Evolutionary conservation across 2,329 filamentous ascomycete genomes (phyloP), one percentile per base, ranked within the genome.

Genomic region (Cercospora zeae-maydis): DNA sequence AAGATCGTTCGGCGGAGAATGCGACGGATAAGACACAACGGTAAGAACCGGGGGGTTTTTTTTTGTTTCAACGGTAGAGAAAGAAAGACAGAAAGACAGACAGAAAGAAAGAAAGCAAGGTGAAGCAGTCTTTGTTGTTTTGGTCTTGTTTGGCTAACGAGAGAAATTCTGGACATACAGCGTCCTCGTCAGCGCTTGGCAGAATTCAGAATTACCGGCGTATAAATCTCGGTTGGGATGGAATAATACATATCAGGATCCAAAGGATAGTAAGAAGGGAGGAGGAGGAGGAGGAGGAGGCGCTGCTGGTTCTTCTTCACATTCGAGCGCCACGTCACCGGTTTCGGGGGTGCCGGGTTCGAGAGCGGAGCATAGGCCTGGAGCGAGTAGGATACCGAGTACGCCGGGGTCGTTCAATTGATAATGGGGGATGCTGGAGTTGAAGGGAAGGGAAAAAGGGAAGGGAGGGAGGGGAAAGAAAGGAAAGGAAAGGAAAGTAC

Each of bases 11-110:
- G 67, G 83, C 84, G 59, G 90, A 92, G 78, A 84, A 83, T 53
- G 91, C 91, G 73, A 85, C 90, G 71, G 90, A 92, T 70, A 82
- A 81, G 71, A 92, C 89, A 16, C 90, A 93, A 78, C 86, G 72
- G 75, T 77, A 63, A 63, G 24, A 27, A n/a, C n/a, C n/a, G n/a
- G n/a, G n/a, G n/a, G n/a, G n/a, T n/a, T n/a, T n/a, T n/a, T n/a
- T n/a, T n/a, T n/a, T n/a, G n/a, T n/a, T n/a, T n/a, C n/a, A n/a
- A n/a, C n/a, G n/a, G n/a, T n/a, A n/a, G n/a, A n/a, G n/a, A n/a
- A n/a, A n/a, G n/a, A n/a, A n/a, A n/a, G n/a, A n/a, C n/a, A n/a
- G n/a, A n/a, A n/a, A n/a, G n/a, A n/a, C n/a, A n/a, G n/a, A n/a
- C n/a, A n/a, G n/a, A n/a, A n/a, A n/a, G n/a, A n/a, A n/a, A n/a